Conservation (phyloP, 2,329 filamentous ascomycete species). For the Pestalotiopsis sp. region DNA sequence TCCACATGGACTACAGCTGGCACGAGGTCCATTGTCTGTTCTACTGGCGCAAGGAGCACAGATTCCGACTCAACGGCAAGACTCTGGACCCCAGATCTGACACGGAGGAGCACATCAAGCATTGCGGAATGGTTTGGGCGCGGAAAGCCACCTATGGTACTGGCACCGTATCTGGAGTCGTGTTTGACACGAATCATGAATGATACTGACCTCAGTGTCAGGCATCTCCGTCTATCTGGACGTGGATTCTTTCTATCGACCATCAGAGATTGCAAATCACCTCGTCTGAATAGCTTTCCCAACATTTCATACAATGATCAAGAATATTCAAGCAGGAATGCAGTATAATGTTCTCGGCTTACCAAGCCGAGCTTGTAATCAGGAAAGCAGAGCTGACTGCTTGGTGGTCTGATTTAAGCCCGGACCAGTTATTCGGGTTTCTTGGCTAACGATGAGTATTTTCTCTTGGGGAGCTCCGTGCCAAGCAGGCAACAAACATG, state of each 20-base stretch:
- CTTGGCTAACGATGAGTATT: no score
- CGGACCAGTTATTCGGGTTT: neutral
- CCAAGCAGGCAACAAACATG: no score
- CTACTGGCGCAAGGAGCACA: slow-evolving; percentile 12
- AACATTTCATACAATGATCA: neutral
- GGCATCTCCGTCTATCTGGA: neutral
- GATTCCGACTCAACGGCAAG: neutral
- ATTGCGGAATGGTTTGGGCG: neutral
- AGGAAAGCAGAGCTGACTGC: neutral
- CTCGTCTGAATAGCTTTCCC: neutral
- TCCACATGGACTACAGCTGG: slow-evolving; percentile 9
- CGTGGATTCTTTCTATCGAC: neutral
- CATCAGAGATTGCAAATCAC: neutral
- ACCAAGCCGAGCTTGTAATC: neutral
- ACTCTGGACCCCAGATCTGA: slow-evolving; percentile 5
- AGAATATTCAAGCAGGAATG: neutral
- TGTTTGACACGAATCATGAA: neutral
- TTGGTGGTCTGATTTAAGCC: neutral
- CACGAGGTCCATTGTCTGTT: slow-evolving; percentile 13
- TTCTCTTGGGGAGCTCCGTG: no score
- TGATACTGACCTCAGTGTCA: neutral
- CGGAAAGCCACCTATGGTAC: neutral
- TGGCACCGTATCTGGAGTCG: neutral
- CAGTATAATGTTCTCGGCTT: neutral
- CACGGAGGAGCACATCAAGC: slow-evolving; percentile 2